phyloP scores from a whole-genome alignment of 495 filamentous ascomycete species.

The Platismatia glauca region DNA sequence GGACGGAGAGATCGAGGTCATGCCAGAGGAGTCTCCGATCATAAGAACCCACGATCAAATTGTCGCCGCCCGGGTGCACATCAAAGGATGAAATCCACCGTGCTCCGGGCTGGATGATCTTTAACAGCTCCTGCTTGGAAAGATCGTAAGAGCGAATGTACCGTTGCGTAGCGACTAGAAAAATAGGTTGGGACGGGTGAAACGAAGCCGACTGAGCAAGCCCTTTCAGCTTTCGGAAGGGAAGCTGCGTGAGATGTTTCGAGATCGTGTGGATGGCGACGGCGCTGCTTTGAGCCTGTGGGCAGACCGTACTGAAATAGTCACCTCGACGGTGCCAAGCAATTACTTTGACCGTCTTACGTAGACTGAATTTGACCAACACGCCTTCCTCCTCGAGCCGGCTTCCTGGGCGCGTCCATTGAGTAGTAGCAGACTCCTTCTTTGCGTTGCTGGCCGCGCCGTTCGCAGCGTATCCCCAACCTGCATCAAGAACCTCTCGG shows the following conservation, averaged over 20 bases:
- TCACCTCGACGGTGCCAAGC: conserved; percentile 91
- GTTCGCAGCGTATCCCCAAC: conserved; percentile 81
- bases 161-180: conserved; percentile 93
- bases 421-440: conserved; percentile 65
- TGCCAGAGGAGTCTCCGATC: conserved; percentile 94
- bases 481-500: conserved; percentile 68
- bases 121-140: conserved; percentile 75
- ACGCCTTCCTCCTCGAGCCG: conserved; percentile 68
- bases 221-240: conserved; percentile 75
- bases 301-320: conserved; percentile 88
- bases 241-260: conserved; percentile 88
- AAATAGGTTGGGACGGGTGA: conserved; percentile 84
- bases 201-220: conserved; percentile 84
- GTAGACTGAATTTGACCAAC: conserved; percentile 66
- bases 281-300: conserved; percentile 64
- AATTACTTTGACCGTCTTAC: conserved; percentile 78
- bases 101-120: conserved; percentile 84
- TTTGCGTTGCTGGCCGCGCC: conserved; percentile 53
- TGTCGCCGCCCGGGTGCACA: conserved; percentile 86
- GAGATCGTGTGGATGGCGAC: conserved; percentile 92
- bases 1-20: conserved; percentile 81
- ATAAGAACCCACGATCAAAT: conserved; percentile 87
- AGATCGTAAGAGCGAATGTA: conserved; percentile 89
- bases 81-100: conserved; percentile 93
- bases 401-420: conserved; percentile 74